phyloP scores from a whole-genome alignment of 2,329 filamentous ascomycete species.

The Zymoseptoria tritici region DNA sequence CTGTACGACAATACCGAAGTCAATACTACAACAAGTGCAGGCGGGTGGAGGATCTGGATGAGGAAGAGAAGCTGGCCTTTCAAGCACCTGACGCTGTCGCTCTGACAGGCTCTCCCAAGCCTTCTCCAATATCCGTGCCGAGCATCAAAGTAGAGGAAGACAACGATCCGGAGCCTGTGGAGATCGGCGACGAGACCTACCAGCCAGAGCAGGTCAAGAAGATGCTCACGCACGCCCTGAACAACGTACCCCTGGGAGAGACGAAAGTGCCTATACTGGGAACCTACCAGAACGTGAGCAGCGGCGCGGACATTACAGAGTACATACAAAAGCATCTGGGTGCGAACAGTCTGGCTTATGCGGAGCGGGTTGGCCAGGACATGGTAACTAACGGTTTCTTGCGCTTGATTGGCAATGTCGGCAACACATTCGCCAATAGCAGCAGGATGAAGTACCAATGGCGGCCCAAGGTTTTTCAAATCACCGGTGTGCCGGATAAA shows the following conservation, averaged over 20 bases:
- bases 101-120: slow-evolving; percentile 41
- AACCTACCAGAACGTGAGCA: slow-evolving; percentile 87
- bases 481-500: slow-evolving; percentile 83
- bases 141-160: slow-evolving; percentile 75
- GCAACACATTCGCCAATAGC: slow-evolving; percentile 93
- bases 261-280: slow-evolving; percentile 93
- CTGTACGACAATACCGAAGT: slow-evolving; percentile 85
- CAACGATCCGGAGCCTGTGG: slow-evolving; percentile 72
- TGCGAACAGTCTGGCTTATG: slow-evolving; percentile 76
- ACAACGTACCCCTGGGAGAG: slow-evolving; percentile 78
- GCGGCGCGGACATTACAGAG: slow-evolving; percentile 87
- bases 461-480: slow-evolving; percentile 83
- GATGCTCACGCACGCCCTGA: slow-evolving; percentile 77
- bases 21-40: slow-evolving; percentile 99
- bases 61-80: slow-evolving; percentile 97
- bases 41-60: slow-evolving; percentile 89
- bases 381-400: slow-evolving; percentile 79
- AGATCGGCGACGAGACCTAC: slow-evolving; percentile 87
- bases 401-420: slow-evolving; percentile 86
- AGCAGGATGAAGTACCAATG: slow-evolving; percentile 97
- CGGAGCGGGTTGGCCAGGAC: slow-evolving; percentile 92
- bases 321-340: slow-evolving; percentile 87
- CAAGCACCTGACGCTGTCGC: slow-evolving; percentile 62
- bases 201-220: slow-evolving; percentile 82
- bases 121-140: slow-evolving; percentile 50